Evolutionary conservation across 2,329 filamentous ascomycete genomes (phyloP).

Genomic region (Grosmannia penicillata): DNA sequence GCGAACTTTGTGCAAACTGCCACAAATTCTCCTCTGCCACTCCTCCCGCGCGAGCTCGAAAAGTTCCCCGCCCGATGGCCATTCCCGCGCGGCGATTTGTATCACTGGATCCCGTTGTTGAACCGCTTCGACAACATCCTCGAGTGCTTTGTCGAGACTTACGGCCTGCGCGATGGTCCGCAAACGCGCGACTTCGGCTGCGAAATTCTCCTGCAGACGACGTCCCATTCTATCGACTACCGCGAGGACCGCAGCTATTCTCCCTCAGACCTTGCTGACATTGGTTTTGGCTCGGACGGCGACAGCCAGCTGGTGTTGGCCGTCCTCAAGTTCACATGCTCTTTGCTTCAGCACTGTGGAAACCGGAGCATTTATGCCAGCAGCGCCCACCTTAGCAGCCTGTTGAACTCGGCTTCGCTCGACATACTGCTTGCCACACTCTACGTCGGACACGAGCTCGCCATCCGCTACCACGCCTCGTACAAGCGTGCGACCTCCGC

Average conservation of each 20-base stretch:
- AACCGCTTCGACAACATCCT: conserved; percentile 88
- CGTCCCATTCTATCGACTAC: conserved; percentile 31
- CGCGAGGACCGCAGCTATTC: conserved; percentile 34
- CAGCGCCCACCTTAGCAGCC: conserved; percentile 74
- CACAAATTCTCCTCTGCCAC: conserved; percentile 53
- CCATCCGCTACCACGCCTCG: conserved; percentile 83
- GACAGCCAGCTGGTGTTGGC: conserved; percentile 68
- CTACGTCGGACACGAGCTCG: conserved; percentile 69
- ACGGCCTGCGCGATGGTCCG: conserved; percentile 65
- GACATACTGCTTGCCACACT: conserved; percentile 65
- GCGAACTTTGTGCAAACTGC: conserved; percentile 63
- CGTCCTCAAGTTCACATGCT: conserved; percentile 70
- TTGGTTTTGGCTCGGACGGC: conserved; percentile 58
- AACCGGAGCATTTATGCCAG: conserved; percentile 95
- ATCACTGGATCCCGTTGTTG: conserved; percentile 92
- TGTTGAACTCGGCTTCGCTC: conserved; percentile 76
- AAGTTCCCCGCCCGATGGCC: conserved; percentile 85
- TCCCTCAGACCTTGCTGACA: conserved; percentile 30
- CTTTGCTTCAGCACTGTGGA: conserved; percentile 86
- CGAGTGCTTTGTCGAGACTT: conserved; percentile 65
- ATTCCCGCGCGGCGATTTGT: conserved; percentile 86
- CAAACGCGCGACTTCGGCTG: conserved; percentile 64
- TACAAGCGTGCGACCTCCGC: conserved; percentile 60
- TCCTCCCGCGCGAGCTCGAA: conserved; percentile 61
- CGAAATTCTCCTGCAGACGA: conserved; percentile 46